Evolutionary conservation across 2,329 filamentous ascomycete genomes (phyloP).

Genomic region (Chaetoscypha palmicola): DNA sequence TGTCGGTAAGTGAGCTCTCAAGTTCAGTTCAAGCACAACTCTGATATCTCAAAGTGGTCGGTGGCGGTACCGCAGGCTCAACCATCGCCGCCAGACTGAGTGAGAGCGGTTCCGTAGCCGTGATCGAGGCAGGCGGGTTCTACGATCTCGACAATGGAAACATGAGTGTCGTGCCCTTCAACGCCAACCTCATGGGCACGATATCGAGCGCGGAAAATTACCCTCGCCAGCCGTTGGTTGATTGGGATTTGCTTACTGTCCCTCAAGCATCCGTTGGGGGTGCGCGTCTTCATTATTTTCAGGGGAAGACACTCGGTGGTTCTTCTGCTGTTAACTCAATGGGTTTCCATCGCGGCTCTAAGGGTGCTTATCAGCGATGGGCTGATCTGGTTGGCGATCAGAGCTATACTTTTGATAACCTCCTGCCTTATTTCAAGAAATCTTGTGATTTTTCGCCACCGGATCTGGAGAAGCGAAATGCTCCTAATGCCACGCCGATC

Average conservation of each 20-base stretch:
- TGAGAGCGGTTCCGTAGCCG: slow-evolving; percentile 33
- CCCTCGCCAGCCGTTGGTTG: slow-evolving; percentile 8
- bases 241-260: slow-evolving; percentile 13
- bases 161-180: slow-evolving; percentile 5
- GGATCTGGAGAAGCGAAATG: slow-evolving; percentile 7
- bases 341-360: slow-evolving; percentile 34
- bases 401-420: slow-evolving; percentile 39
- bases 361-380: slow-evolving; percentile 38
- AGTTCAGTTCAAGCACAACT: too few relatives aligned
- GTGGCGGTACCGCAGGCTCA: slow-evolving; percentile 41
- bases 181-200: neutral
- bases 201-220: neutral
- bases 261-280: slow-evolving; percentile 7
- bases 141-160: slow-evolving; percentile 18
- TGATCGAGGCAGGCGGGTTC: slow-evolving; percentile 36
- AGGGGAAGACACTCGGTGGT: slow-evolving; percentile 30
- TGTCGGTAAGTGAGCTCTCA: slow-evolving; percentile 20
- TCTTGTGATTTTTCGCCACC: slow-evolving; percentile 31
- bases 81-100: slow-evolving; percentile 36
- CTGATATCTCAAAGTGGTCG: slow-evolving; percentile 30
- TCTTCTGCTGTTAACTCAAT: slow-evolving; percentile 36
- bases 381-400: slow-evolving; percentile 34
- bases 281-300: slow-evolving; percentile 11
- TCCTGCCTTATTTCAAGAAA: slow-evolving; percentile 40
- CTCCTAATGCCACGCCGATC: slow-evolving; percentile 24